These are phyloP conservation scores for Diaporthe citriasiana DNA, from an alignment of 2,329 filamentous ascomycete species.

Conservation along the genomic window DNA sequence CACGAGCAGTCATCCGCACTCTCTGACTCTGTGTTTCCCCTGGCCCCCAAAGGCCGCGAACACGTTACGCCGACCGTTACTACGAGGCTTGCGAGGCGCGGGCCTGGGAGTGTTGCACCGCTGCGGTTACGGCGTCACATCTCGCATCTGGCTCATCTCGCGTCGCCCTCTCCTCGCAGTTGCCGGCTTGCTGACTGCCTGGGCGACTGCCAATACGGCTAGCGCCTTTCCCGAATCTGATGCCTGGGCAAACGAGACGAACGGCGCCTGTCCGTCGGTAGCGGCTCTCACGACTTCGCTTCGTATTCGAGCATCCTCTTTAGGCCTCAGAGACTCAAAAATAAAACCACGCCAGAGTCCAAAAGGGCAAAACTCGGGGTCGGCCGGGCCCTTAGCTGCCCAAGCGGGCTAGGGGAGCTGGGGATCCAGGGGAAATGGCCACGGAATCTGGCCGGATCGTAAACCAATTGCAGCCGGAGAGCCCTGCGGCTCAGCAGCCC, in stretches of 20 bases:
- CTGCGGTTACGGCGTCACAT: constrained; percentile 27
- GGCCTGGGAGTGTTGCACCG: constrained; percentile 7
- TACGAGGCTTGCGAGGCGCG: constrained; percentile 23
- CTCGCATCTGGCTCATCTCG: constrained; percentile 34
- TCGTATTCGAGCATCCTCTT: constrained; percentile 24
- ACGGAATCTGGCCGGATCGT: constrained; percentile 30
- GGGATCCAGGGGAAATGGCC: constrained; percentile 21
- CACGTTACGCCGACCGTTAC: constrained; percentile 30
- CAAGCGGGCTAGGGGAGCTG: constrained; percentile 9
- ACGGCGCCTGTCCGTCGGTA: constrained; percentile 30
- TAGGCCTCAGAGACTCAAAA: neutral
- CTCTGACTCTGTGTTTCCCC: neutral
- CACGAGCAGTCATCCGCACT: neutral
- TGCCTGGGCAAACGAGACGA: neutral
- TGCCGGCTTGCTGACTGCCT: constrained; percentile 28
- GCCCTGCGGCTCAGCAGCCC: neutral
- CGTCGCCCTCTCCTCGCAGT: constrained; percentile 19
- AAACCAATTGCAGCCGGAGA: neutral
- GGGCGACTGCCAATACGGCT: constrained; percentile 16
- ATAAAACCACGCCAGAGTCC: constrained; percentile 17
- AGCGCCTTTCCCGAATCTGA: constrained; percentile 31
- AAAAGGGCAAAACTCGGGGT: constrained; percentile 31
- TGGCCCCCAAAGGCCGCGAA: neutral
- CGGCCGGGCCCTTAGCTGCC: constrained; percentile 1
- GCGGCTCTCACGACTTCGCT: constrained; percentile 16